A percentile compares a stretch with the other conserved stretches of the same genome.
These are phyloP conservation scores for Closterium sp. DNA, from an alignment of 139 green algal genomes.

Conservation along the genomic window DNA sequence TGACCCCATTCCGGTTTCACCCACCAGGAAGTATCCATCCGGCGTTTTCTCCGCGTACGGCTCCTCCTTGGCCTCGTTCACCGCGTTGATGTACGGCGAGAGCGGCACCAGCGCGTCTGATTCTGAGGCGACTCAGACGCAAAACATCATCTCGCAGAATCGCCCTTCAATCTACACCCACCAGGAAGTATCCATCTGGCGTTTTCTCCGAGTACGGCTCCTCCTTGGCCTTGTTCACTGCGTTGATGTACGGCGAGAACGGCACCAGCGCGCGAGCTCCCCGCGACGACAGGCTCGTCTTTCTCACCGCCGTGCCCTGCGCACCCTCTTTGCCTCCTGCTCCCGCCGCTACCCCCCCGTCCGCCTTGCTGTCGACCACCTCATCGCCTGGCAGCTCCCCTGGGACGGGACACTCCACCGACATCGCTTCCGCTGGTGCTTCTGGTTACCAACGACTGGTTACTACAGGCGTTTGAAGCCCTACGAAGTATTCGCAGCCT, in stretches of 20 bases:
- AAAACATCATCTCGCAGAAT: not conserved
- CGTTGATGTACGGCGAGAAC: constrained; percentile 38
- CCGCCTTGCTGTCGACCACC: not conserved
- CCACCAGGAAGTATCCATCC: constrained; percentile 18
- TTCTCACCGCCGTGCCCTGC: not conserved
- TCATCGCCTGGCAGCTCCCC: not conserved
- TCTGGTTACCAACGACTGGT: not conserved
- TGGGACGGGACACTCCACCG: not conserved
- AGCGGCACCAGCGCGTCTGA: constrained; percentile 18
- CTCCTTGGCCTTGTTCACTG: constrained; percentile 27
- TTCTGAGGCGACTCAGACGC: no score
- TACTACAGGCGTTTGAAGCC: no score
- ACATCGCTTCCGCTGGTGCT: not conserved
- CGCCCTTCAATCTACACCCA: constrained; percentile 1
- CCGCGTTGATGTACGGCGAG: constrained; percentile 26
- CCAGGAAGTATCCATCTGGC: constrained; percentile 26
- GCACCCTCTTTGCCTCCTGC: not conserved
- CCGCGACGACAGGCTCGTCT: constrained; percentile 5
- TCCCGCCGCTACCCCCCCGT: not conserved
- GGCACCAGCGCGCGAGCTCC: constrained; percentile 20
- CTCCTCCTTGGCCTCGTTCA: constrained; percentile 27
- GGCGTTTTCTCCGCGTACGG: not conserved
- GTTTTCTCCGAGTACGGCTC: constrained; percentile 18
- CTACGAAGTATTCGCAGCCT: no score
- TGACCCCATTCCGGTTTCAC: no score